These are phyloP conservation scores for Rhodotorula babjevae DNA, from an alignment of 768 basidiomycete species.

Conservation along the genomic window DNA sequence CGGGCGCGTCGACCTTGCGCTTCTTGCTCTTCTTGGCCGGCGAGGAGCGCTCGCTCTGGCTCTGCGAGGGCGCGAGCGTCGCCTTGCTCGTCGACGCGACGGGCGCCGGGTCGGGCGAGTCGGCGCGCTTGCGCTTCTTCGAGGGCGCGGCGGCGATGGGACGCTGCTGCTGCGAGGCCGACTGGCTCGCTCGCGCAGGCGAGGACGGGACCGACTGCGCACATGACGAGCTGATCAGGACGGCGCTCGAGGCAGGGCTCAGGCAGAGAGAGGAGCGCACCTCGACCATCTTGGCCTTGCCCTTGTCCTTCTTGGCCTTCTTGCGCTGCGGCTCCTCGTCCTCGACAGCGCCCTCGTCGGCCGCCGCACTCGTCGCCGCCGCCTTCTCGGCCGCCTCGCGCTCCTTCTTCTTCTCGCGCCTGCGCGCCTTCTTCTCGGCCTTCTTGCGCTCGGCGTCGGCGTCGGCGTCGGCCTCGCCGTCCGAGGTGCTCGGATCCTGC, in stretches of 20 bases:
- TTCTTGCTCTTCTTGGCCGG: conserved; percentile 8
- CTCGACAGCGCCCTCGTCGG: background rate
- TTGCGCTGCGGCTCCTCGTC: background rate
- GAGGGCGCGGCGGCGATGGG: background rate
- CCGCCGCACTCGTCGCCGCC: background rate
- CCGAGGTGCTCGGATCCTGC: background rate
- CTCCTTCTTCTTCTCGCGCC: background rate
- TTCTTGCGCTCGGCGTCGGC: background rate
- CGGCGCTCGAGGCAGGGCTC: background rate
- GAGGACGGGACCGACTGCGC: too few relatives aligned
- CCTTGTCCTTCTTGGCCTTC: conserved; percentile 13
- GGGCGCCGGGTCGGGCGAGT: conserved; percentile 1
- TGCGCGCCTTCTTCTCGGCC: background rate
- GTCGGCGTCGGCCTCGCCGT: background rate
- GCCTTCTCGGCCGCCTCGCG: background rate
- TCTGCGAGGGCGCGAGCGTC: background rate
- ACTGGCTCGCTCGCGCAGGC: background rate
- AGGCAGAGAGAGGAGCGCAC: background rate
- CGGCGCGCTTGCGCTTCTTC: conserved; percentile 32
- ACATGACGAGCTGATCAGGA: too few relatives aligned
- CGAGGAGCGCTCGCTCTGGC: background rate
- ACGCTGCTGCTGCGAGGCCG: background rate
- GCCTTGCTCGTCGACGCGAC: background rate
- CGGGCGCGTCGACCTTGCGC: conserved; percentile 20
- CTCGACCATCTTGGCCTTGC: background rate